Evolutionary conservation across 73 alveolate genomes (phyloP), one percentile per base, ranked within the genome.

Genomic region (Diophrys appendiculata): DNA sequence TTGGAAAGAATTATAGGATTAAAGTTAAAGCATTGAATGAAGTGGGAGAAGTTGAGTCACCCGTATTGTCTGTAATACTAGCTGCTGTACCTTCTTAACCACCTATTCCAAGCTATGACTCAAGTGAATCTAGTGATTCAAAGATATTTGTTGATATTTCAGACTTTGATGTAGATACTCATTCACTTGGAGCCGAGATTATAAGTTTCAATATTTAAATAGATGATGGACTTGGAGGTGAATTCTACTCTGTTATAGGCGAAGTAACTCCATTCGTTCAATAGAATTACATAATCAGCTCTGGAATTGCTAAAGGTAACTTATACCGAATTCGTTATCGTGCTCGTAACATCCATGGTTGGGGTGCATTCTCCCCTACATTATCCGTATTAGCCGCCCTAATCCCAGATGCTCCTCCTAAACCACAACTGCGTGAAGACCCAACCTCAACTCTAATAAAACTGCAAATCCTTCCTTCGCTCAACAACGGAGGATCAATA

Each of bases 361-460:
- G 87, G 87, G 89, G 93, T 22, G 54, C 83, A 0, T 86, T 79
- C 89, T 86, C 93, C 0, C 65, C 77, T 29, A 87, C 64, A 31
- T 0, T 67, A 25, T 22, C 60, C 0, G 82, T 71, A 22, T 29
- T 80, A n/a, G 93, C 89, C 1, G 93, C 93, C 0, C 43, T 79
- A 11, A 65, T 35, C 3, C 93, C 93, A 0, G 31, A 65, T 11
- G 83, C 89, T 0, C 93, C 93, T 1, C 72, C 54, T 1, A 72
- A 79, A 67, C 93, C 93, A 0, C 25, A 55, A 23, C 76, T 86
- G 67, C 72, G 65, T 55, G 79, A 1, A 24, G 26, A 55, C 22
- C 55, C 78, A 0, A 28, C 33, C 22, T 25, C 73, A 29, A 0
- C 72, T 54, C 31, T 70, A 5, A 73, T 86, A 22, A 26, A 25